Conservation (phyloP, 1,284 basidiomycete species). For the Cystobasidium sp. region DNA sequence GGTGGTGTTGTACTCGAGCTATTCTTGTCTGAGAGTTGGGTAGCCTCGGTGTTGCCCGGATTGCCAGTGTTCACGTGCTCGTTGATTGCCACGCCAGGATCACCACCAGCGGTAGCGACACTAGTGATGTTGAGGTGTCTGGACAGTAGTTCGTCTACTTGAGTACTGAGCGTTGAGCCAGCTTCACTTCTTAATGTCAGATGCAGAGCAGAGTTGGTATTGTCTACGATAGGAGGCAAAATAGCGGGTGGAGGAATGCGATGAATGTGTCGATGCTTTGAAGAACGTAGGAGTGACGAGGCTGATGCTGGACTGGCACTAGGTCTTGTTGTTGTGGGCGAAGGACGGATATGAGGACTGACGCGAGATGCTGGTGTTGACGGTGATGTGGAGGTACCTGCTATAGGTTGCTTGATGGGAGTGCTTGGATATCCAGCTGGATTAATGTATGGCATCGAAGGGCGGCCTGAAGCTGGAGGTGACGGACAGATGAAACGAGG, state of each 20-base stretch:
- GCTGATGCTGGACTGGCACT: neutral
- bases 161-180: slow-evolving; percentile 23
- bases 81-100: neutral
- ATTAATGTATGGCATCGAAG: no score
- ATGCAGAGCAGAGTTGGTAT: slow-evolving; percentile 33
- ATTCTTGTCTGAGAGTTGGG: neutral
- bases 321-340: neutral
- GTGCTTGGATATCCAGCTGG: neutral
- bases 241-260: slow-evolving; percentile 34
- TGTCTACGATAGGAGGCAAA: slow-evolving; percentile 28
- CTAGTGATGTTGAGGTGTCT: slow-evolving; percentile 1
- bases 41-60: slow-evolving; percentile 2
- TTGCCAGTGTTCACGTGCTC: slow-evolving; percentile 4
- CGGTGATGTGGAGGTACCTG: neutral
- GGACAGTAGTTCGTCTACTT: slow-evolving; percentile 36
- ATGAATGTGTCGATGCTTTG: slow-evolving; percentile 15
- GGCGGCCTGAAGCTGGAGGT: no score
- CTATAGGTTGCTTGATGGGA: neutral
- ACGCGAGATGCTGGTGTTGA: neutral
- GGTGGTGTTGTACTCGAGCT: neutral
- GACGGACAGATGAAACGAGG: no score
- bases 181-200: slow-evolving; percentile 19
- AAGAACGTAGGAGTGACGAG: neutral
- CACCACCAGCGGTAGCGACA: neutral
- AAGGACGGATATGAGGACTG: slow-evolving; percentile 26